phyloP scores from a whole-genome alignment of 1,139 yeast genomes.

The Zygosaccharomyces pseudobailii region DNA sequence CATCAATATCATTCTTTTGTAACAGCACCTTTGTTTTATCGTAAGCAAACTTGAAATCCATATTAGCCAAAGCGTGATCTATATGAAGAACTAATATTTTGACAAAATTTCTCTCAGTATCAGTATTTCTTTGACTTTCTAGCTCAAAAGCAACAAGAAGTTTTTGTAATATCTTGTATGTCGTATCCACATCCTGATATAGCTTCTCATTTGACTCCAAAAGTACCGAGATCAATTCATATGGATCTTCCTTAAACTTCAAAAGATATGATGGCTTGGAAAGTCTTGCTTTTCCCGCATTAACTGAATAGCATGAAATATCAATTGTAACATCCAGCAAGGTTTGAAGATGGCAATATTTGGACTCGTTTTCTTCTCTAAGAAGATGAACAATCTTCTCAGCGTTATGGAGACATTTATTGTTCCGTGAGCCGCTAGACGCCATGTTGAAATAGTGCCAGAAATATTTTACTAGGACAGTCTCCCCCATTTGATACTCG shows the following conservation, averaged over 20 bases:
- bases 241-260: constrained; percentile 30
- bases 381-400: constrained; percentile 40
- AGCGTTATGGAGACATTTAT: constrained; percentile 46
- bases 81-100: constrained; percentile 49
- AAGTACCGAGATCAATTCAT: constrained; percentile 39
- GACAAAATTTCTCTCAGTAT: constrained; percentile 15
- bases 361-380: constrained; percentile 34
- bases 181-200: constrained; percentile 44
- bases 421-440: constrained; percentile 44
- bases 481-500: constrained; percentile 21
- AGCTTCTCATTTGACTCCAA: constrained; percentile 54
- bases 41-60: constrained; percentile 52
- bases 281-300: constrained; percentile 36
- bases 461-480: constrained; percentile 37
- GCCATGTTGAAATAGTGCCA: constrained; percentile 55
- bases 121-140: background rate
- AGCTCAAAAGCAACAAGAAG: constrained; percentile 37
- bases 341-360: constrained; percentile 33
- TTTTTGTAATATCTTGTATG: constrained; percentile 42
- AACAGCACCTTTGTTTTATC: constrained; percentile 36
- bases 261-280: constrained; percentile 39
- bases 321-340: constrained; percentile 36
- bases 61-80: constrained; percentile 51
- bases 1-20: constrained; percentile 30
- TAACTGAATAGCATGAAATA: constrained; percentile 37